A percentile compares a stretch with the other conserved stretches of the same genome.
Evolutionary conservation across 176 grass and related monocot species (phyloP).

Genomic region (Oryza longistaminata): DNA sequence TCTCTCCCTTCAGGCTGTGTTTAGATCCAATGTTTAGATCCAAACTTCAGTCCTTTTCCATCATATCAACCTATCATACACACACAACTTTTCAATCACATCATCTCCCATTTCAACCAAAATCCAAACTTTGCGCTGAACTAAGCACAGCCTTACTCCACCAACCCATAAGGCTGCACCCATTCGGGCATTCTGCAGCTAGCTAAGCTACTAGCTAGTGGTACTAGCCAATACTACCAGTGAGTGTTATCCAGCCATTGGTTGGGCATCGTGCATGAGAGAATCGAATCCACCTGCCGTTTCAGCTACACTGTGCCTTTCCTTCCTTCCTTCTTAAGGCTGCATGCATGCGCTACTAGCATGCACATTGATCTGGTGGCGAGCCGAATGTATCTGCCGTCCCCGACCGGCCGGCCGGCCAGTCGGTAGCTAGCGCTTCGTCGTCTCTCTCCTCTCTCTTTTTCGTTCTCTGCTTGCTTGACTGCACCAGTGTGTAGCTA

Average conservation of each 20-base stretch:
- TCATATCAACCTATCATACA: too few species aligned
- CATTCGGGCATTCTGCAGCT: neutral
- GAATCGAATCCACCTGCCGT: constrained; percentile 67
- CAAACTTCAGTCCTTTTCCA: too few species aligned
- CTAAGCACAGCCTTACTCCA: too few species aligned
- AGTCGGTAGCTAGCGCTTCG: neutral
- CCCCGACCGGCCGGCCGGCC: constrained; percentile 6
- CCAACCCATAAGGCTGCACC: constrained; percentile 47
- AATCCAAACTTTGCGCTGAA: too few species aligned
- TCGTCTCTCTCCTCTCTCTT: too few species aligned
- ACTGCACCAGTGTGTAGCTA: constrained; percentile 26
- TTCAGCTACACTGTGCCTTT: constrained; percentile 1
- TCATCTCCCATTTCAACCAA: too few species aligned
- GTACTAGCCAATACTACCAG: neutral
- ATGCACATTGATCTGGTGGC: neutral
- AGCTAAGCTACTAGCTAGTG: neutral
- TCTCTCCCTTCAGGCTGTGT: too few species aligned
- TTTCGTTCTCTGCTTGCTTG: constrained; percentile 7
- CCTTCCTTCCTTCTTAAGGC: constrained; percentile 27
- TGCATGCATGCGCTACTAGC: constrained; percentile 1
- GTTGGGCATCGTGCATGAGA: constrained; percentile 12
- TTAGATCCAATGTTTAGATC: too few species aligned
- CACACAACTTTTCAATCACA: too few species aligned
- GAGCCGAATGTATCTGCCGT: constrained; percentile 25
- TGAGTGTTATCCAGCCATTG: neutral